Evolutionary conservation across 306 rosid genomes (phyloP).

Genomic region (Gastrolobium villosum): DNA sequence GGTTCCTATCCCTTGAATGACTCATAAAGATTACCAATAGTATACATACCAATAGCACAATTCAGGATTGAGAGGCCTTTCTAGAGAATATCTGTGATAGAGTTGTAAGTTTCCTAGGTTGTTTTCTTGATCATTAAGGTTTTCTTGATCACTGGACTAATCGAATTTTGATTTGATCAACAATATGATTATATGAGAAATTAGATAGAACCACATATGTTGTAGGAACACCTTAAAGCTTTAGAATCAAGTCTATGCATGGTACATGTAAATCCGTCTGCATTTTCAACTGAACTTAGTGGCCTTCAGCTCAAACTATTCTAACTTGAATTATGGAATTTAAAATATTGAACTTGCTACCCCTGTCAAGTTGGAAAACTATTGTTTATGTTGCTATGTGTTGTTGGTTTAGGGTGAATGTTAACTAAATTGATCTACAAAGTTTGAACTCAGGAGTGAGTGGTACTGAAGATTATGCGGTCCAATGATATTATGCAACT

Average conservation of each 20-base stretch:
- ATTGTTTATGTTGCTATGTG: slow-evolving; percentile 5
- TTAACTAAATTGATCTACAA: slow-evolving; percentile 4
- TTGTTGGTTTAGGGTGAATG: slow-evolving; percentile 5
- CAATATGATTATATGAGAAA: neutral
- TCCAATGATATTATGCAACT: slow-evolving; percentile 13
- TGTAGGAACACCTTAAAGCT: slow-evolving; percentile 15
- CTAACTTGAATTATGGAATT: neutral
- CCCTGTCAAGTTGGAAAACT: neutral
- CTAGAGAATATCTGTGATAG: neutral
- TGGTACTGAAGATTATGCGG: neutral
- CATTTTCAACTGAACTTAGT: slow-evolving; percentile 15
- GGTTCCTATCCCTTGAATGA: slow-evolving; percentile 1
- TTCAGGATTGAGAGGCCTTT: slow-evolving; percentile 28
- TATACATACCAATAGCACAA: neutral
- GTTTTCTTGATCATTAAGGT: neutral
- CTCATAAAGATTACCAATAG: neutral
- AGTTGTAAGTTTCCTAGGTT: slow-evolving; percentile 14
- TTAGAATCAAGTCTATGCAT: neutral
- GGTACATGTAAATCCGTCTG: neutral
- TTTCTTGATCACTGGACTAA: slow-evolving; percentile 5
- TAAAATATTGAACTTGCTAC: neutral
- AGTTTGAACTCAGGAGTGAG: slow-evolving; percentile 17
- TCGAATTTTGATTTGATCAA: slow-evolving; percentile 37
- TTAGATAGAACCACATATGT: neutral
- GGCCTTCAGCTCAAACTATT: slow-evolving; percentile 19